phyloP scores from a whole-genome alignment of 140 eudicot species.

The Senecio squalidus region DNA sequence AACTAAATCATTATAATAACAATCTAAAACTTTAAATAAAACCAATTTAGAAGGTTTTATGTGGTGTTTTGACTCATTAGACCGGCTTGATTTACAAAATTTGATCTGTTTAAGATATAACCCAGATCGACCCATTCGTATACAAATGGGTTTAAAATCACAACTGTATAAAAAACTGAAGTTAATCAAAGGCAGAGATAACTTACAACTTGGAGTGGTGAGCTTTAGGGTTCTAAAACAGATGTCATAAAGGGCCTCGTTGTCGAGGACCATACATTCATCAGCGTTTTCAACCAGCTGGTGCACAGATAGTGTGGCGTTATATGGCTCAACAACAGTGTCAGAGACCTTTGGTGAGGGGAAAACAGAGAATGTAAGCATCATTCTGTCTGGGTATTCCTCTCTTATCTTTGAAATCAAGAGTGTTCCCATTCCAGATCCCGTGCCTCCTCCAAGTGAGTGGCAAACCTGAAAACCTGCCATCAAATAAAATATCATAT shows the following conservation, averaged over 20 bases:
- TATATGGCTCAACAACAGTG: conserved; percentile 73
- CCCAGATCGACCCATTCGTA: too few relatives aligned
- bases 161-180: background rate
- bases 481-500: background rate
- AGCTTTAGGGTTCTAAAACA: conserved; percentile 74
- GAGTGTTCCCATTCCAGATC: conserved; percentile 84
- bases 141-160: too few relatives aligned
- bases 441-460: conserved; percentile 78
- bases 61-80: too few relatives aligned
- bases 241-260: conserved; percentile 67
- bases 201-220: conserved; percentile 75
- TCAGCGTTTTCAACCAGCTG: conserved; percentile 77
- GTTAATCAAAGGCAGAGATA: background rate
- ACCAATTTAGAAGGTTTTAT: background rate
- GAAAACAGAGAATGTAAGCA: conserved; percentile 79
- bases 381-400: conserved; percentile 80
- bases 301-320: conserved; percentile 78
- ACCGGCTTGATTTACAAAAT: too few relatives aligned
- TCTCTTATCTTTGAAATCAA: conserved; percentile 70
- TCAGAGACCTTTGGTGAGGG: conserved; percentile 78
- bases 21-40: background rate
- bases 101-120: too few relatives aligned
- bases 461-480: conserved; percentile 82
- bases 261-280: conserved; percentile 76
- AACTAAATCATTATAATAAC: background rate